phyloP scores from a whole-genome alignment of 2,329 filamentous ascomycete species.

The Penicillium sp. region DNA sequence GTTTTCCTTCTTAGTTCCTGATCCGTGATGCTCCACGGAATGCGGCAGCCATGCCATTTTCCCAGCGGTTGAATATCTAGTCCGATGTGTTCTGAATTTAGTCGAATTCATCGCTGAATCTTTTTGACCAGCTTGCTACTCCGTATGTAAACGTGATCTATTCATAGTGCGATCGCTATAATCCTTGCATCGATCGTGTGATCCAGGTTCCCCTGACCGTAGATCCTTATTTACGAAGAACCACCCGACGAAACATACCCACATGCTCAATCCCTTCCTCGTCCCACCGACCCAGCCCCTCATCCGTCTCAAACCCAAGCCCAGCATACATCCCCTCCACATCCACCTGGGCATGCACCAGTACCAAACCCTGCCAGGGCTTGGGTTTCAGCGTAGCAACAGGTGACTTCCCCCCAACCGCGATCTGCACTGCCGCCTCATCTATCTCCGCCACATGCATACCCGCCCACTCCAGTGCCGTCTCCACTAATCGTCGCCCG shows the following conservation, averaged over 20 bases:
- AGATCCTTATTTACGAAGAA: conserved; percentile 10
- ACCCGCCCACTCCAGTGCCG: conserved; percentile 64
- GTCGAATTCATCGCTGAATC: conserved; percentile 4
- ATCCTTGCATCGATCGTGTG: background rate
- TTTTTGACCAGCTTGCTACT: too few species aligned
- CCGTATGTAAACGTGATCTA: background rate
- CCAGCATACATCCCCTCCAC: conserved; percentile 64
- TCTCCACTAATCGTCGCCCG: conserved; percentile 62
- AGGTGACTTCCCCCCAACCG: conserved; percentile 45
- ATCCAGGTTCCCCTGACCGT: background rate
- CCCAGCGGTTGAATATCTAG: background rate
- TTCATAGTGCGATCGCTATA: background rate
- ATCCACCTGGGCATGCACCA: conserved; percentile 72
- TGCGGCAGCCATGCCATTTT: background rate
- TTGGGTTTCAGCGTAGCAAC: conserved; percentile 26
- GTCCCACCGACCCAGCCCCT: conserved; percentile 69
- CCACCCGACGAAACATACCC: conserved; percentile 68
- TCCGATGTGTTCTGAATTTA: conserved; percentile 3
- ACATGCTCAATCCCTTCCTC: conserved; percentile 84
- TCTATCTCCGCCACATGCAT: conserved; percentile 54
- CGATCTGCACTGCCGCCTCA: conserved; percentile 15
- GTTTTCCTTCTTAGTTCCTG: conserved; percentile 11
- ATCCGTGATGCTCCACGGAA: conserved; percentile 9
- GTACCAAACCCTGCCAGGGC: conserved; percentile 68
- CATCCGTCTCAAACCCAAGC: conserved; percentile 71